These are phyloP conservation scores for Vitellaria paradoxa DNA, from an alignment of 179 eudicot genomes.

Conservation along the genomic window DNA sequence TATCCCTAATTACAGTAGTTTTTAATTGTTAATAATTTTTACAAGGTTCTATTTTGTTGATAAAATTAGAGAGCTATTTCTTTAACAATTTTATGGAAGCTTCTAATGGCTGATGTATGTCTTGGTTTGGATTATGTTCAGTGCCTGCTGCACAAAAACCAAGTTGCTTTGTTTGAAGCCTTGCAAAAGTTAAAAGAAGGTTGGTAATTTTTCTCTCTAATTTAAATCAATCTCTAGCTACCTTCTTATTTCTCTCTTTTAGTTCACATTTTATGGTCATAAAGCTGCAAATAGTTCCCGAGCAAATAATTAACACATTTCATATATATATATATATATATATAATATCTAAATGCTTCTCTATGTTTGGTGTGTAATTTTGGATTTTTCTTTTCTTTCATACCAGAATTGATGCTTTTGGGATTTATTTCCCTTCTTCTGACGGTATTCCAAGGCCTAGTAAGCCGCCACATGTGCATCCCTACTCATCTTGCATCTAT, in stretches of 20 bases:
- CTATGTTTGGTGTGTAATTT: neutral
- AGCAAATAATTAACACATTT: neutral
- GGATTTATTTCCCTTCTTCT: constrained; percentile 87
- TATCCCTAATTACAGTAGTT: no score
- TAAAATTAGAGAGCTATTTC: neutral
- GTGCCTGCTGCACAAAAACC: constrained; percentile 53
- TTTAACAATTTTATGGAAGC: neutral
- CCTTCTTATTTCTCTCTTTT: neutral
- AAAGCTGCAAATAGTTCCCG: neutral
- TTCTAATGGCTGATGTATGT: neutral
- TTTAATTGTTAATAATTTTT: no score
- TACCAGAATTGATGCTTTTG: constrained; percentile 91
- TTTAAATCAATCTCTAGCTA: no score
- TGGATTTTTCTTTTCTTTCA: neutral
- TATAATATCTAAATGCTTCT: no score
- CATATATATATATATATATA: neutral
- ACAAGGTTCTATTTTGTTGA: neutral
- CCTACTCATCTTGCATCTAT: constrained; percentile 47
- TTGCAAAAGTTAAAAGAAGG: constrained; percentile 87
- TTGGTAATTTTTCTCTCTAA: constrained; percentile 17
- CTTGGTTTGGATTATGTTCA: constrained; percentile 19
- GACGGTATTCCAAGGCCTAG: constrained; percentile 68
- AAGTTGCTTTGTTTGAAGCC: constrained; percentile 58
- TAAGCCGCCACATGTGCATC: constrained; percentile 57
- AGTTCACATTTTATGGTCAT: neutral